Evolutionary conservation across 768 basidiomycete species (phyloP).

Genomic region (Podaxis sp.): DNA sequence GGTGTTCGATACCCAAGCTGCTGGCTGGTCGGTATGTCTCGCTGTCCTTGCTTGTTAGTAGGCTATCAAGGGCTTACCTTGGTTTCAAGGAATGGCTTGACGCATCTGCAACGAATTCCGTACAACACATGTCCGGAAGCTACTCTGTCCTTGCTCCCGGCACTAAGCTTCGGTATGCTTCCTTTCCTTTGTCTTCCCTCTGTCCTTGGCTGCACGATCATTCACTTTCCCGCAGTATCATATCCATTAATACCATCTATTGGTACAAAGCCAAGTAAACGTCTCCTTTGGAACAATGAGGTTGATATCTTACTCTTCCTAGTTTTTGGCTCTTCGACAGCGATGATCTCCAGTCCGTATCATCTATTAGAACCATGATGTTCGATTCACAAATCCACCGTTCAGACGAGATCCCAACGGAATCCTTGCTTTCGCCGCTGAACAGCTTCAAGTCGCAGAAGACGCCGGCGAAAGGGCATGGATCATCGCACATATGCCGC

Average conservation of each 20-base stretch:
- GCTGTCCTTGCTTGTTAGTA: not conserved
- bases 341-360: slow-evolving; percentile 36
- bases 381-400: not conserved
- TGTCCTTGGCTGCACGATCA: not conserved
- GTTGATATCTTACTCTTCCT: not conserved
- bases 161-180: slow-evolving; percentile 42
- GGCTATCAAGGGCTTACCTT: not conserved
- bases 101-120: slow-evolving; percentile 34
- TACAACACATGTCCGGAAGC: slow-evolving; percentile 47
- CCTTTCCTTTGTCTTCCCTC: not conserved
- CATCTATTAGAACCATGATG: not conserved
- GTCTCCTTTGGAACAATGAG: not conserved
- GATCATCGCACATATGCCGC: slow-evolving; percentile 60
- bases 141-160: slow-evolving; percentile 46
- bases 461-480: slow-evolving; percentile 54
- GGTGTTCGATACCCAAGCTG: slow-evolving; percentile 50
- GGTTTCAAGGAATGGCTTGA: slow-evolving; percentile 42
- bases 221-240: slow-evolving; percentile 33
- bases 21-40: slow-evolving; percentile 41
- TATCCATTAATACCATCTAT: slow-evolving; percentile 57
- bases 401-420: slow-evolving; percentile 51
- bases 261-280: slow-evolving; percentile 58
- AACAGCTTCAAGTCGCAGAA: slow-evolving; percentile 56
- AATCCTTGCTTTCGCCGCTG: slow-evolving; percentile 47
- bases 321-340: slow-evolving; percentile 63